These are phyloP conservation scores for Peniophora sp. DNA, from an alignment of 1,284 basidiomycete genomes.

Conservation along the genomic window DNA sequence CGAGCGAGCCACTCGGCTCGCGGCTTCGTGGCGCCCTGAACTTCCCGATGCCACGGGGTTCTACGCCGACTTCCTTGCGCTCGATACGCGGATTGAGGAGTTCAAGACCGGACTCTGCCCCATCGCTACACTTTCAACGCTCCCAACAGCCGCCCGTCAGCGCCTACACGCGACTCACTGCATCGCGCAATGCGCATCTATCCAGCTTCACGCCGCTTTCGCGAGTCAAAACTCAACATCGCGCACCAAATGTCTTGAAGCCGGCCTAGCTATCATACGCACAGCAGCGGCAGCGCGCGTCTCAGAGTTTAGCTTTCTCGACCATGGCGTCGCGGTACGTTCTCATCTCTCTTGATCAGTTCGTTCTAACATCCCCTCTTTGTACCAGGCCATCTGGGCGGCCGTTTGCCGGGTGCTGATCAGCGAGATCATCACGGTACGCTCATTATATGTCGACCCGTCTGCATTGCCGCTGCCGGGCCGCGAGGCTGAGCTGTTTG, in stretches of 20 bases:
- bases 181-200: constrained; percentile 24
- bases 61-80: constrained; percentile 19
- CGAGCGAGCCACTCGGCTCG: constrained; percentile 18
- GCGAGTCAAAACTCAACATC: constrained; percentile 17
- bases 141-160: constrained; percentile 10
- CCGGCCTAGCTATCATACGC: constrained; percentile 14
- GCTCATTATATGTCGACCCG: constrained; percentile 6
- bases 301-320: constrained; percentile 10
- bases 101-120: constrained; percentile 20
- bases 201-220: constrained; percentile 28
- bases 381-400: constrained; percentile 18
- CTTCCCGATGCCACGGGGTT: constrained; percentile 12
- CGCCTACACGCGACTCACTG: constrained; percentile 19
- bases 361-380: background rate
- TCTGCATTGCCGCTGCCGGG: constrained; percentile 2
- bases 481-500: constrained; percentile 6
- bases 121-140: constrained; percentile 9
- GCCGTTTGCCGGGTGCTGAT: constrained; percentile 17
- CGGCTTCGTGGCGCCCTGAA: constrained; percentile 16
- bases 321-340: constrained; percentile 20
- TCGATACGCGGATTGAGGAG: constrained; percentile 26
- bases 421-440: constrained; percentile 12
- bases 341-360: background rate
- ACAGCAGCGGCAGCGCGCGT: constrained; percentile 8
- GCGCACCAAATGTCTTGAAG: constrained; percentile 19